phyloP scores from a whole-genome alignment of 2,329 filamentous ascomycete species.

The Zymoseptoria tritici region DNA sequence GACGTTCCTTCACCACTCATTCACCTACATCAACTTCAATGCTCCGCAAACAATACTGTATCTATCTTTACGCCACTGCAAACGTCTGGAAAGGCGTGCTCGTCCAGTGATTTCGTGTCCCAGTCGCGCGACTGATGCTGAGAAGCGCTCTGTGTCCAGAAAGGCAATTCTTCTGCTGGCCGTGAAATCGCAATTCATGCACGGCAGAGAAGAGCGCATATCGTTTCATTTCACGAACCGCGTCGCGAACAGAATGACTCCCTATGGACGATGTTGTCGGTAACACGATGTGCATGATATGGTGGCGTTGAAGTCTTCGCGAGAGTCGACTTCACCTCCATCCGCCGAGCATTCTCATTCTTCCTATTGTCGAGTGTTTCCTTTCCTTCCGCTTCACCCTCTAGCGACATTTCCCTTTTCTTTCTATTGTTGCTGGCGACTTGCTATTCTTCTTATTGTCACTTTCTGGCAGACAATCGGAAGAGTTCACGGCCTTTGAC shows the following conservation, averaged over 20 bases:
- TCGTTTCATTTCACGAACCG: not conserved
- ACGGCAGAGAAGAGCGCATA: not conserved
- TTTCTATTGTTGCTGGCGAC: not conserved
- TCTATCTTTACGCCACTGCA: not conserved
- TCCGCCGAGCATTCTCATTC: not conserved
- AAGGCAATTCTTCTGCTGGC: not conserved
- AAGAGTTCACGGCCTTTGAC: constrained; percentile 14
- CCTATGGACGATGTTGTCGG: not conserved
- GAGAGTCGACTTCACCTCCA: not conserved
- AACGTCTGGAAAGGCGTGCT: not conserved
- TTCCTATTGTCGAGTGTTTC: not conserved
- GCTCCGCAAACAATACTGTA: not conserved
- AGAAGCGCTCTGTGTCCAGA: not conserved
- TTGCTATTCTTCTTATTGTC: not conserved
- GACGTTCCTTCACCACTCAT: not conserved
- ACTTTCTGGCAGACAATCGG: not conserved
- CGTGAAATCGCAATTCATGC: not conserved
- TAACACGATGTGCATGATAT: not conserved
- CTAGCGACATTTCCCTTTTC: not conserved
- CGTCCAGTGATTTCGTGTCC: too few species aligned
- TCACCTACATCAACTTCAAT: not conserved
- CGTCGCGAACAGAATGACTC: not conserved
- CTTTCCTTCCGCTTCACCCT: not conserved
- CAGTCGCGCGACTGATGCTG: not conserved
- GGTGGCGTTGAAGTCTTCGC: too few species aligned